A percentile compares a stretch with the other conserved stretches of the same genome.
phyloP scores from a whole-genome alignment of 2,329 filamentous ascomycete genomes.

The Fonsecaea nubica region DNA sequence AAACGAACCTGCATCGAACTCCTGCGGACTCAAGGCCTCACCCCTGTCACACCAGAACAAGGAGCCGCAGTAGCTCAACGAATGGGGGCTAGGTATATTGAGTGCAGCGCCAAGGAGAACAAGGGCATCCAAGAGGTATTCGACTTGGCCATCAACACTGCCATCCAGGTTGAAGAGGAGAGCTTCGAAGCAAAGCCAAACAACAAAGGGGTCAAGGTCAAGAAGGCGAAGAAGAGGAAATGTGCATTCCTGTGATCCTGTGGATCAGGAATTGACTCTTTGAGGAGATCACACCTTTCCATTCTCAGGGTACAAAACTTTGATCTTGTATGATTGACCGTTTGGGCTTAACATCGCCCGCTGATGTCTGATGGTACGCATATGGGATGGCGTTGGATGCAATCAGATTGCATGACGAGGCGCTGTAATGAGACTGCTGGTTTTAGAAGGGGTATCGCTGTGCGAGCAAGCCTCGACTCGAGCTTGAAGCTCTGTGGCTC shows the following conservation, averaged over 20 bases:
- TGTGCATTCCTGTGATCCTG: slow-evolving; percentile 74
- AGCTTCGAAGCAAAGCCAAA: slow-evolving; percentile 47
- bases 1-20: slow-evolving; percentile 98
- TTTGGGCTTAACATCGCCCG: slow-evolving; percentile 1
- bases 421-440: slow-evolving; percentile 21
- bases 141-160: slow-evolving; percentile 85
- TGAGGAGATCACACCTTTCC: slow-evolving; percentile 3
- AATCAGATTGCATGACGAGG: slow-evolving; percentile 18
- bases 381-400: slow-evolving; percentile 24
- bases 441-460: slow-evolving; percentile 15
- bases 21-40: slow-evolving; percentile 95
- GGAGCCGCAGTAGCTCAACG: slow-evolving; percentile 85
- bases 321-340: slow-evolving; percentile 35
- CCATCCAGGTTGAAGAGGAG: slow-evolving; percentile 80
- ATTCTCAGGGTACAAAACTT: slow-evolving; percentile 7
- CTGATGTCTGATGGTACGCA: slow-evolving; percentile 13
- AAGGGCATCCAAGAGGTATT: slow-evolving; percentile 96
- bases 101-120: slow-evolving; percentile 99
- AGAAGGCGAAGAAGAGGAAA: slow-evolving; percentile 83
- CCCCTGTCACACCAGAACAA: slow-evolving; percentile 90
- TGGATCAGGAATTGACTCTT: neutral
- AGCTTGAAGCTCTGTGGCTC: neutral
- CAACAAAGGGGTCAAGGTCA: slow-evolving; percentile 43
- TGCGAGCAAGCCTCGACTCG: slow-evolving; percentile 14
- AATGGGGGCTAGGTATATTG: slow-evolving; percentile 95